Evolutionary conservation across 2,329 filamentous ascomycete genomes (phyloP).

Genomic region (Apiospora arundinis): DNA sequence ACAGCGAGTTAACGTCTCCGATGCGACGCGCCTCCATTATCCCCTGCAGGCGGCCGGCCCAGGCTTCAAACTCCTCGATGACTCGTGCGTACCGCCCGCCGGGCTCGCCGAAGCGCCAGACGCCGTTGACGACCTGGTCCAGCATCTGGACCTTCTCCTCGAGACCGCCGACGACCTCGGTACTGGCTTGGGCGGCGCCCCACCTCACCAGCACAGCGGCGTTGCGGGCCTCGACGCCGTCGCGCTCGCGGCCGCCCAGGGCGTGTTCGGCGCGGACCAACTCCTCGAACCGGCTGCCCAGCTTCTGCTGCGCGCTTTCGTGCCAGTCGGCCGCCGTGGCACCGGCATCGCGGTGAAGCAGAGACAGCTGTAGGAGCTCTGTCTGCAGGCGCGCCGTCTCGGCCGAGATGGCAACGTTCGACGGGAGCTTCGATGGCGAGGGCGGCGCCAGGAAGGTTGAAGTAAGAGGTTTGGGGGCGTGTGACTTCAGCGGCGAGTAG

Average conservation of each 20-base stretch:
- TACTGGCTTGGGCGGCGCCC: constrained; percentile 43
- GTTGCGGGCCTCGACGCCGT: constrained; percentile 57
- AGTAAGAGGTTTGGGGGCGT: constrained; percentile 67
- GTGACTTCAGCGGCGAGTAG: constrained; percentile 68
- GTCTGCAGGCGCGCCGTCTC: constrained; percentile 66
- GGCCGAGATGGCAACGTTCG: constrained; percentile 64
- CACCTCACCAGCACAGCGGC: constrained; percentile 59
- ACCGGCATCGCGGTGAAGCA: constrained; percentile 64
- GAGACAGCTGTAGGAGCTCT: constrained; percentile 68
- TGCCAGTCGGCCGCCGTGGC: constrained; percentile 57
- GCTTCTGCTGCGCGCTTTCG: constrained; percentile 57
- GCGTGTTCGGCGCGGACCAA: constrained; percentile 44
- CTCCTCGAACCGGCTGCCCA: constrained; percentile 53
- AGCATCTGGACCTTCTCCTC: constrained; percentile 65
- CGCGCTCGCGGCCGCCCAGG: constrained; percentile 46
- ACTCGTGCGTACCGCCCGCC: constrained; percentile 63
- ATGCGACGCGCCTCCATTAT: constrained; percentile 51
- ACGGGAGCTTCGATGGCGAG: constrained; percentile 65
- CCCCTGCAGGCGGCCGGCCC: constrained; percentile 57
- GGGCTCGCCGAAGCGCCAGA: constrained; percentile 63
- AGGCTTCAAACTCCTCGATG: constrained; percentile 64
- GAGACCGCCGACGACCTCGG: constrained; percentile 42
- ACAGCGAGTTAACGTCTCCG: constrained; percentile 41
- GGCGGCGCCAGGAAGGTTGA: constrained; percentile 63
- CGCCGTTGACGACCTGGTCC: constrained; percentile 60